phyloP scores from a whole-genome alignment of 768 basidiomycete genomes.

The Lactarius vividus region DNA sequence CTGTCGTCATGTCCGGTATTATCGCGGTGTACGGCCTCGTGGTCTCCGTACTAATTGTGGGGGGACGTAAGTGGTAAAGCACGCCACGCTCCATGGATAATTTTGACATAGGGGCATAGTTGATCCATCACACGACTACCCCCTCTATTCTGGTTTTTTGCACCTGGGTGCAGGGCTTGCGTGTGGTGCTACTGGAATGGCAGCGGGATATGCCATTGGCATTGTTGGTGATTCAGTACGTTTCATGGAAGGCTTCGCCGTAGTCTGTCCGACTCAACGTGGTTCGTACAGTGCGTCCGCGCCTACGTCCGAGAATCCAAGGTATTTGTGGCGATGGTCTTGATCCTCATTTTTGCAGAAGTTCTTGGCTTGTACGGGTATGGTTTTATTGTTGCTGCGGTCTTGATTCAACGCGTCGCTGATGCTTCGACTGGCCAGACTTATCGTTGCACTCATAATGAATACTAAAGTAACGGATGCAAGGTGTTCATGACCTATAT shows the following conservation, averaged over 20 bases:
- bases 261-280: conserved; percentile 2
- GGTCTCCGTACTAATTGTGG: conserved; percentile 95
- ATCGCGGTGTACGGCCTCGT: conserved; percentile 99
- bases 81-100: not conserved
- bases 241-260: not conserved
- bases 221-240: conserved; percentile 92
- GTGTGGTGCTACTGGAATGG: conserved; percentile 91
- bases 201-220: conserved; percentile 96
- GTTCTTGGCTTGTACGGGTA: conserved; percentile 86
- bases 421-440: conserved; percentile 29
- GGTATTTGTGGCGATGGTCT: conserved; percentile 92
- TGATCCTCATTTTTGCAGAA: conserved; percentile 98
- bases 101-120: conserved; percentile 19
- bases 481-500: conserved; percentile 20
- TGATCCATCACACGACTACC: conserved; percentile 22
- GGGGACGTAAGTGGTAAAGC: conserved; percentile 60
- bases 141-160: conserved; percentile 90
- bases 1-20: conserved; percentile 99
- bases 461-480: conserved; percentile 38
- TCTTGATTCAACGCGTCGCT: not conserved
- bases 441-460: conserved; percentile 54
- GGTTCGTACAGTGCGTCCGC: conserved; percentile 58
- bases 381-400: not conserved
- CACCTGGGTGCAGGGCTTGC: conserved; percentile 93
- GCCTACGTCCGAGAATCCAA: conserved; percentile 96